Evolutionary conservation across 2,329 filamentous ascomycete genomes (phyloP).

Genomic region (Cadophora sp.): DNA sequence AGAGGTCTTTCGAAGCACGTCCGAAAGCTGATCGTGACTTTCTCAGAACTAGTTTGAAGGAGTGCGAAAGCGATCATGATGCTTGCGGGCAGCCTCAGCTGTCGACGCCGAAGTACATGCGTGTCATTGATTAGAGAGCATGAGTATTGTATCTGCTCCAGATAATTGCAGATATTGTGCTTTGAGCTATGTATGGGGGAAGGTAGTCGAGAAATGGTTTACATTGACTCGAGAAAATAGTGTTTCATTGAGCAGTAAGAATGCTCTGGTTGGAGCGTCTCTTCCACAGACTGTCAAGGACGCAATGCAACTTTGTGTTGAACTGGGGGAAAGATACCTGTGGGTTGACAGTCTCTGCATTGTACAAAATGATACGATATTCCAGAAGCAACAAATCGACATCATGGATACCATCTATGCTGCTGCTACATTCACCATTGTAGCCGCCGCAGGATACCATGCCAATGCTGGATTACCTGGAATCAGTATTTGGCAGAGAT

Average conservation of each 20-base stretch:
- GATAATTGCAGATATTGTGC: constrained; percentile 20
- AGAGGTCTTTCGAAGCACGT: constrained; percentile 3
- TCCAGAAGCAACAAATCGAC: constrained; percentile 17
- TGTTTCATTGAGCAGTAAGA: neutral
- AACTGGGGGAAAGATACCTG: constrained; percentile 14
- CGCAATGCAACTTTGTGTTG: constrained; percentile 20
- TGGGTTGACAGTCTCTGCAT: constrained; percentile 20
- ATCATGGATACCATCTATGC: constrained; percentile 24
- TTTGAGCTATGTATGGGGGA: constrained; percentile 24
- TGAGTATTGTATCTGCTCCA: constrained; percentile 13
- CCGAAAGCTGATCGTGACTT: constrained; percentile 9
- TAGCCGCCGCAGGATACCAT: constrained; percentile 13
- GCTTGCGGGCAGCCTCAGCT: neutral
- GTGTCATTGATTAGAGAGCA: constrained; percentile 13
- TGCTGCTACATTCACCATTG: constrained; percentile 16
- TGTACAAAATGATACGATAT: constrained; percentile 13
- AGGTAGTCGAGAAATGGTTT: constrained; percentile 10
- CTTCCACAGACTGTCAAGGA: constrained; percentile 18
- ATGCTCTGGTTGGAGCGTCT: neutral
- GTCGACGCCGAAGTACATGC: constrained; percentile 13
- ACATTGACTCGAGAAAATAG: constrained; percentile 13
- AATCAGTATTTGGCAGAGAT: constrained; percentile 13
- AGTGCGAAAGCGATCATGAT: neutral
- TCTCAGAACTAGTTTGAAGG: neutral
- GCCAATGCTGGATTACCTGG: constrained; percentile 20